Evolutionary conservation across 495 filamentous ascomycete species (phyloP).

Genomic region (Penicillium canariense): DNA sequence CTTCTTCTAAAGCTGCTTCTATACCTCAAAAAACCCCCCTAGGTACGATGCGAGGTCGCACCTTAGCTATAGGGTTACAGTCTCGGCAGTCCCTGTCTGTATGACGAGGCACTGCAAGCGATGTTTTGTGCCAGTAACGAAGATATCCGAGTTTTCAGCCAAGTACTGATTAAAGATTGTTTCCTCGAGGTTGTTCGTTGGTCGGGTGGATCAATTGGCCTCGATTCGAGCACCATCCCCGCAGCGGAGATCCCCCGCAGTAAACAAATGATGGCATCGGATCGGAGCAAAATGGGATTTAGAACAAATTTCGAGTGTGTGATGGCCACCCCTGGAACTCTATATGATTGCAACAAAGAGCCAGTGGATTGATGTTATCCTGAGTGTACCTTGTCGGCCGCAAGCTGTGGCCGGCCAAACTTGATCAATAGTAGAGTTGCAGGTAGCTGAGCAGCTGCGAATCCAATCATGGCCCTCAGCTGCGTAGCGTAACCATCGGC

Average conservation of each 20-base stretch:
- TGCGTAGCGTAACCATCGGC: constrained; percentile 26
- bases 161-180: too few species aligned
- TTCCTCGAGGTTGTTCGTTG: too few species aligned
- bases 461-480: constrained; percentile 31
- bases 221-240: not conserved
- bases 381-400: constrained; percentile 2
- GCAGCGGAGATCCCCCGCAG: too few species aligned
- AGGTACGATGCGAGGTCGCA: not conserved
- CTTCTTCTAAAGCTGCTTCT: not conserved
- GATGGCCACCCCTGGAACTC: not conserved
- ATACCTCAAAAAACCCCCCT: not conserved
- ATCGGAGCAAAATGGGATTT: not conserved
- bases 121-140: not conserved
- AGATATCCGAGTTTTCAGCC: not conserved
- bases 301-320: not conserved
- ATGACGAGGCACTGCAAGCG: not conserved
- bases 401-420: constrained; percentile 19
- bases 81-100: not conserved
- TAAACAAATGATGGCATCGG: not conserved
- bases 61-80: not conserved
- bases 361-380: not conserved
- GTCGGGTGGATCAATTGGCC: too few species aligned
- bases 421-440: constrained; percentile 23
- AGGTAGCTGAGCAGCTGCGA: constrained; percentile 27
- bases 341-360: not conserved